Evolutionary conservation across 257 asterid genomes (phyloP).

Genomic region (Plantago major): DNA sequence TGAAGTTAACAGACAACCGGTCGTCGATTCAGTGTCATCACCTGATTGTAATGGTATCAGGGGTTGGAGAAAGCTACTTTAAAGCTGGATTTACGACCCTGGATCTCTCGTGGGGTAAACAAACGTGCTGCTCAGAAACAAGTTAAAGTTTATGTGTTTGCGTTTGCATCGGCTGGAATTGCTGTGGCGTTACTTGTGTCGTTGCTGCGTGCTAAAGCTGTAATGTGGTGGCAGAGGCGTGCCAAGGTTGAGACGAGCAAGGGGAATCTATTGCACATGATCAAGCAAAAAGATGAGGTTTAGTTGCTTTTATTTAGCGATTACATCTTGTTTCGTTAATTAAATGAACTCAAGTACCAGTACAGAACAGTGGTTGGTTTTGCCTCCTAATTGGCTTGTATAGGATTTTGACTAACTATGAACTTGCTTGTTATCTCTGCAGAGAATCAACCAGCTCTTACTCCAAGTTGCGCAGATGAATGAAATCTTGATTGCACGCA

Average conservation of each 20-base stretch:
- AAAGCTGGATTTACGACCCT: conserved; percentile 19
- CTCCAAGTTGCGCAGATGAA: conserved; percentile 54
- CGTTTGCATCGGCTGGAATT: conserved; percentile 41
- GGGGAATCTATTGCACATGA: conserved; percentile 32
- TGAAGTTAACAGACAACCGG: conserved; percentile 12
- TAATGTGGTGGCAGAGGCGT: conserved; percentile 36
- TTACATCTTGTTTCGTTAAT: background rate
- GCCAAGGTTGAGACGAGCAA: conserved; percentile 27
- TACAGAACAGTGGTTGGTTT: no score
- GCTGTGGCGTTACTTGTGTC: conserved; percentile 28
- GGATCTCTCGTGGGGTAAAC: conserved; percentile 19
- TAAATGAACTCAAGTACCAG: no score
- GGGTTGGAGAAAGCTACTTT: conserved; percentile 26
- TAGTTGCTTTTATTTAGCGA: background rate
- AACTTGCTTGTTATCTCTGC: conserved; percentile 13
- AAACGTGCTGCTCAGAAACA: conserved; percentile 20
- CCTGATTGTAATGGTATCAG: conserved; percentile 13
- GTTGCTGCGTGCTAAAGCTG: conserved; percentile 32
- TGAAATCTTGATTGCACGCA: conserved; percentile 40
- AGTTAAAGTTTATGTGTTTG: conserved; percentile 3
- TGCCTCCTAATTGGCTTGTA: no score
- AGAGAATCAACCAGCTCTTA: conserved; percentile 58
- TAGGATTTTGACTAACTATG: no score
- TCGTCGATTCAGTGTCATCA: background rate
- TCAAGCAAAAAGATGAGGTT: conserved; percentile 46